Base-by-base conservation (phyloP, 768 basidiomycete species). In the Mycena amicta region DNA sequence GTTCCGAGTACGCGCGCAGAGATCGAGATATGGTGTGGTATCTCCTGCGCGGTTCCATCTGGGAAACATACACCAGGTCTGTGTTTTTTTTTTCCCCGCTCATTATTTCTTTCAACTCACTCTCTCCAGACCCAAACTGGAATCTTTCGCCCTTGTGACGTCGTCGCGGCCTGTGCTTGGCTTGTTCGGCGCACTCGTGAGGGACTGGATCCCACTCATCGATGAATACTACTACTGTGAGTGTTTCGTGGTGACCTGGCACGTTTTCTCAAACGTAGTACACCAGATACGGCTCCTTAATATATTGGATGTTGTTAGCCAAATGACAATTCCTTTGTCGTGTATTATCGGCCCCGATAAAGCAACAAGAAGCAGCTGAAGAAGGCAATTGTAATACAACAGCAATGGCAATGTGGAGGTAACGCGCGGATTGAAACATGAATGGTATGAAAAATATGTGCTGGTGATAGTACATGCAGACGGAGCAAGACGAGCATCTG, bases 191-290 rank as follows among this genome's bases (percentile, higher is more conserved):
- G 83, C 86, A 25, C 74, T 94, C 57, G 70, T 92, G 57, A 87
- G 84, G 62, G 92, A 93, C 67, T 94, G 93, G 92, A 85, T 94
- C 62, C 93, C 92, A 20, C 74, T 94, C 69, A 90, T 94, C 59
- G 86, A 94, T 70, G 90, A 91, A 68, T 94, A 94, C 75, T 88
- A 94, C 76, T 94, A 94, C 79, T 94, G 92, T 92, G 68, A 59
- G 92, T 80, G 33, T 25, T n/a, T 33, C 5, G 22, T 16, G 26
- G 31, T 30, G 11, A 27, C 27, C n/a, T 33, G 20, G 2, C 13
- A 25, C 4, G 63, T 31, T 49, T 41, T 16, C 52, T 31, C 40
- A 22, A 31, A 37, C 49, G 53, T 20, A 55, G 26, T 16, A 29
- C 30, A 15, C 27, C 33, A 72, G 72, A 72, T 58, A 72, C 81